A percentile compares a stretch with the other conserved stretches of the same genome.
phyloP scores from a whole-genome alignment of 1,284 basidiomycete genomes.

The Ustilago nuda region DNA sequence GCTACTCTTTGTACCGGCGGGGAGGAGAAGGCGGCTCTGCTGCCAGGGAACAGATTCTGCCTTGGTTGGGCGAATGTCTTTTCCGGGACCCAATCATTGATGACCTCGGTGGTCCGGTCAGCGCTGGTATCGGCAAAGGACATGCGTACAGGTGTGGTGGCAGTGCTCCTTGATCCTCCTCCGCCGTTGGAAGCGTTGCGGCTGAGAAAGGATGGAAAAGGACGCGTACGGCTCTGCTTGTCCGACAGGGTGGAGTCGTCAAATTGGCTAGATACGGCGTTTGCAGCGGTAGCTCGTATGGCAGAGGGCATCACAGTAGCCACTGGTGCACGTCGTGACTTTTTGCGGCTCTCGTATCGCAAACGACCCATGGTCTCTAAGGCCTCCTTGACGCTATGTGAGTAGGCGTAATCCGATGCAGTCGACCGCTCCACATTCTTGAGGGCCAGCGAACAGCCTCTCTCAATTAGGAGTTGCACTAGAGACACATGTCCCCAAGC shows the following conservation, averaged over 20 bases:
- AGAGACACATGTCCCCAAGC: constrained; percentile 72
- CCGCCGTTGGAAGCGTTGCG: constrained; percentile 25
- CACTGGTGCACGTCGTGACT: constrained; percentile 22
- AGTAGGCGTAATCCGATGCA: constrained; percentile 88
- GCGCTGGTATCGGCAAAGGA: constrained; percentile 17
- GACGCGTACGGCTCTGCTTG: constrained; percentile 12
- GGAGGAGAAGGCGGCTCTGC: constrained; percentile 21
- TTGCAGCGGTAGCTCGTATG: constrained; percentile 4
- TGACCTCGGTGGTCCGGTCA: constrained; percentile 13
- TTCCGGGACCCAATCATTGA: constrained; percentile 47
- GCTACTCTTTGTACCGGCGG: constrained; percentile 25
- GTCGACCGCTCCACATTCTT: constrained; percentile 91
- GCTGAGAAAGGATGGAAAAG: constrained; percentile 33
- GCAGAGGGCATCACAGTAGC: constrained; percentile 23
- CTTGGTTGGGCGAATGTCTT: constrained; percentile 49
- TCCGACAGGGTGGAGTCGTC: constrained; percentile 24
- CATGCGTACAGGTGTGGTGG: constrained; percentile 26
- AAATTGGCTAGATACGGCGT: neutral
- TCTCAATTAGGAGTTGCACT: constrained; percentile 86
- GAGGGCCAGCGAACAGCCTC: constrained; percentile 82
- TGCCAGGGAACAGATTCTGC: constrained; percentile 35
- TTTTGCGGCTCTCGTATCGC: constrained; percentile 43
- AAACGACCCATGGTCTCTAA: constrained; percentile 53
- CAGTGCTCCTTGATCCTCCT: constrained; percentile 9
- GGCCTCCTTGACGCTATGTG: constrained; percentile 47